Evolutionary conservation across 495 filamentous ascomycete species (phyloP), one percentile per base, ranked within the genome.

Genomic region (Penicillium riverlandense): DNA sequence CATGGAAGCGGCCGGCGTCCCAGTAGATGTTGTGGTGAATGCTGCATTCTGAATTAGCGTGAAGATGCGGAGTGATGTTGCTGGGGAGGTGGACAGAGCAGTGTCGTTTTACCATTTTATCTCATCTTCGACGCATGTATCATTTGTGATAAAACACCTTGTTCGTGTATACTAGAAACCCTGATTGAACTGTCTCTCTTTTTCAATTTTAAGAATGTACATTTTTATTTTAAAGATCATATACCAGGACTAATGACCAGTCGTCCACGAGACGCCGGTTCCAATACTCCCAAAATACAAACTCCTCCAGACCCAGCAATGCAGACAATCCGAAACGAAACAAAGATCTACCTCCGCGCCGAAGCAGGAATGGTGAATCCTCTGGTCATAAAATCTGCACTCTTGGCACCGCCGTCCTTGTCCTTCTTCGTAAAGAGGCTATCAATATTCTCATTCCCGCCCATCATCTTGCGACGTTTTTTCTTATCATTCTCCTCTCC

Each of bases 401-500:
- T 70, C 50, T 80, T 84, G 30, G 59, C 66, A n/a, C 68, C 67
- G 22, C 58, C 61, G 27, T 70, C 70, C 41, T 71, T 72, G 22
- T 65, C 60, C 1, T 70, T 68, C 7, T 74, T 76, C 2, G 78
- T 78, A 52, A 86, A 90, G 27, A 90, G 63, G 50, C 76, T 85
- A 49, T 83, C 78, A 32, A 90, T 43, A 52, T 82, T 89, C 34
- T 83, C 80, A 62, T 80, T 90, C 38, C 70, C 58, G 6, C 67
- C 69, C 46, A 71, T 75, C 47, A 88, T 53, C 59, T 87, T 95
- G 36, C 88, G 76, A 45, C 82, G 68, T 61, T 94, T 96, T 38
- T 87, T 86, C 47, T 76, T 78, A 55, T 84, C 81, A 38, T 88
- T 83, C 58, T 96, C 85, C 47, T 96, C 92, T 8, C 83, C 82